Evolutionary conservation across 352 stramenopile genomes (phyloP).

Genomic region (Globisporangium carolinianum): DNA sequence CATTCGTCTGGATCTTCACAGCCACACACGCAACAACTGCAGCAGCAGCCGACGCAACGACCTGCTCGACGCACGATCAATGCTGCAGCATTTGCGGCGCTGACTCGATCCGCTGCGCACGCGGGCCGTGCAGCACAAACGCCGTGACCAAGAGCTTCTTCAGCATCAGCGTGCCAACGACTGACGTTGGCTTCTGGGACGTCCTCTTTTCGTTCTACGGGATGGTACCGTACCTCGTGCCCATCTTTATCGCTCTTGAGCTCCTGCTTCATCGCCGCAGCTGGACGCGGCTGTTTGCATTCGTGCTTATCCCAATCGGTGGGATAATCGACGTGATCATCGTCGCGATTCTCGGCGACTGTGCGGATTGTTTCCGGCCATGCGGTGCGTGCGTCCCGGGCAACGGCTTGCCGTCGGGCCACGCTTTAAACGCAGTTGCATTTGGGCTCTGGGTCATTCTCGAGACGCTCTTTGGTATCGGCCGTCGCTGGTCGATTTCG

Average conservation of each 20-base stretch:
- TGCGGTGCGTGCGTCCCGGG: slow-evolving; percentile 39
- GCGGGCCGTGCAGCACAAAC: slow-evolving; percentile 42
- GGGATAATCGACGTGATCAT: slow-evolving; percentile 35
- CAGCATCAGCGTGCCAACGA: slow-evolving; percentile 34
- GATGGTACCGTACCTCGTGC: slow-evolving; percentile 50
- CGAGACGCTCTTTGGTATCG: slow-evolving; percentile 28
- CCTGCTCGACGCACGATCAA: slow-evolving; percentile 14
- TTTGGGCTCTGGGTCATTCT: slow-evolving; percentile 42
- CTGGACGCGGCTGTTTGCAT: slow-evolving; percentile 38
- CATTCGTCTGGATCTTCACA: too few species aligned
- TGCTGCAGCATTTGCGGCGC: slow-evolving; percentile 42
- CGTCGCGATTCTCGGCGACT: slow-evolving; percentile 35
- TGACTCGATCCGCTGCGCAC: slow-evolving; percentile 37
- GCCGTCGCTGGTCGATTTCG: slow-evolving; percentile 10
- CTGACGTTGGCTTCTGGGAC: slow-evolving; percentile 39
- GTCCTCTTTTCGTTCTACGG: slow-evolving; percentile 44
- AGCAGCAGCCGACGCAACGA: background rate
- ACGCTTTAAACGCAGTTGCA: slow-evolving; percentile 41
- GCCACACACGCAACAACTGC: background rate
- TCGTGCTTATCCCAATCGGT: slow-evolving; percentile 46
- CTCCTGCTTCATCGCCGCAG: slow-evolving; percentile 31
- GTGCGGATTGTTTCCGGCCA: slow-evolving; percentile 34
- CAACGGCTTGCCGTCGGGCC: slow-evolving; percentile 46
- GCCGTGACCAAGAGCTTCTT: slow-evolving; percentile 38
- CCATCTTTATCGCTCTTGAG: slow-evolving; percentile 26